Evolutionary conservation across 2,329 filamentous ascomycete species (phyloP), one percentile per base, ranked within the genome.

Genomic region (Trichoderma cornu-damae): DNA sequence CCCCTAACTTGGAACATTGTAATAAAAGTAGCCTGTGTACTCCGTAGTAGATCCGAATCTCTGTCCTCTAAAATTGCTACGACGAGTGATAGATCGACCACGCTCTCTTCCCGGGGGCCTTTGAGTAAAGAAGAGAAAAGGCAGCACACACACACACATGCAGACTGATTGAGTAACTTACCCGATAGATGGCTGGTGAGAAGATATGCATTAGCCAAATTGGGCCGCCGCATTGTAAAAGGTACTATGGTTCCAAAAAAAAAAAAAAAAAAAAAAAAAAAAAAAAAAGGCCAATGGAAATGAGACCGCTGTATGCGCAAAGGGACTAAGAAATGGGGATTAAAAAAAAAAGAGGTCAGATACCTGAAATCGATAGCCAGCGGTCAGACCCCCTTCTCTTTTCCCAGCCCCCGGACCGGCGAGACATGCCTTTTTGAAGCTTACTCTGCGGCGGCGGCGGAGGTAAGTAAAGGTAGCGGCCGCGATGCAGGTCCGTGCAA

Each of bases 1-100:
- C 44, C 44, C 44, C 44, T 28, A 12, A 30, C 44, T 47, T 34
- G 52, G 12, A 14, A 16, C n/a, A 43, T 26, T 14, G 30, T 14
- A 16, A 26, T n/a, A 47, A 55, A 55, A 55, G 42, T 55, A 32
- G 52, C 42, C 52, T 49, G 44, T 34, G 28, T n/a, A n/a, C n/a
- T 9, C 28, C 34, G 44, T 47, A 32, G n/a, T 30, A 55, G 52
- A 55, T 55, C 52, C 52, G 42, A 46, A 55, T 55, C 52, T 55
- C 52, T 55, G n/a, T 14, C 37, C 14, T 28, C 40, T 22, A 47
- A n/a, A 16, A 38, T 38, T 35, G 51, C 42, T 32, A 47, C 52
- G 42, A 55, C 42, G 16, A 47, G 38, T 42, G 22, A 46, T 46
- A 43, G 42, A 54, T 46, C 30, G 51, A 16, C 40, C 44, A 11